Base-by-base conservation (phyloP, 2,329 filamentous ascomycete genomes). In the Talaromyces sp. region DNA sequence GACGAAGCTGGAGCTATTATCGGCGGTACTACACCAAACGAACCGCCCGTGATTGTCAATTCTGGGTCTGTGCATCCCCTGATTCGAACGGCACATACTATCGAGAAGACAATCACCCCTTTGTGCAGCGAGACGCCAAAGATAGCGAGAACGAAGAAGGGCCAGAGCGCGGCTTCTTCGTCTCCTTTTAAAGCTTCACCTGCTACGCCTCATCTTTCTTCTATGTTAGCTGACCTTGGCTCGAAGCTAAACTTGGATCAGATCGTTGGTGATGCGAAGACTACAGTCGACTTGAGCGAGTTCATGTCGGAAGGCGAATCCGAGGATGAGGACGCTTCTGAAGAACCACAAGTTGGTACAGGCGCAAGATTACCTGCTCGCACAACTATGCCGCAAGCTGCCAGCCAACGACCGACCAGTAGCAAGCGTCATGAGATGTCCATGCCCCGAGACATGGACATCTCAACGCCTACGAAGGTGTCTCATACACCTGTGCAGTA, bases 141-240 rank as follows among this genome's bases (percentile, higher is more conserved):
- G 50, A 24, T 19, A 19, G 19, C 47, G 19, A 57, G 54, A 39
- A 8, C 50, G 50, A 56, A 63, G n/a, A 57, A 57, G 9, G 16
- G 14, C 13, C 57, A 48, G 57, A 35, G 19, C 13, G 37, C 16
- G 2, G 35, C 31, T 27, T 43, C 72, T 35, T 69, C 75, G 56
- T 67, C 76, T n/a, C 69, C 75, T 7, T 87, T 88, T 71, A 78
- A 83, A 63, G 82, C 82, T 60, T 86, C 87, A 11, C 75, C 83
- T 7, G 83, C 86, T 39, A 85, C 87, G 16, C 90, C 90, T 14
- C 84, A 90, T 76, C 81, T 93, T 22, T 91, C 90, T 35, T 83
- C 83, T 47, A 76, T 91, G 56, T 81, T 92, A 77, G 82, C 86
- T 69, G 83, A 79, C 67, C 84, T 83, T 72, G 88, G 88, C 39